Percentiles rank a stretch among this genome's conserved stretches.
phyloP scores from a whole-genome alignment of 352 stramenopile genomes.

The Globisporangium okanoganense region DNA sequence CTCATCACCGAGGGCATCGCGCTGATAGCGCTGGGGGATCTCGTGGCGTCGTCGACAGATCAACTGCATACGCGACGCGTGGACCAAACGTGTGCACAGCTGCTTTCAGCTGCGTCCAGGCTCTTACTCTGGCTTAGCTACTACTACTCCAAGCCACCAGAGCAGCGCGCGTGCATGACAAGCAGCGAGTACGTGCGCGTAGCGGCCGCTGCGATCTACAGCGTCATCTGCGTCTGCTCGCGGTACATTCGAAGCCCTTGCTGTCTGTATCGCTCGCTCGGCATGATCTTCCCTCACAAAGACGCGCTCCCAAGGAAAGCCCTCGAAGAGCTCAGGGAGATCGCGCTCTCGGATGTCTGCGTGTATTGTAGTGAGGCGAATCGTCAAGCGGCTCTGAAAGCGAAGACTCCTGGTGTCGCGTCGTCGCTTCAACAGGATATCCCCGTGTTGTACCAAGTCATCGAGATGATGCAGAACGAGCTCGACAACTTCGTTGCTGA shows the following conservation, averaged over 20 bases:
- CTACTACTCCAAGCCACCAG: conserved; percentile 43
- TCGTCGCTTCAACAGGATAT: conserved; percentile 67
- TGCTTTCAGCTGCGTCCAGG: conserved; percentile 46
- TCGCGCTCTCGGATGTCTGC: conserved; percentile 50
- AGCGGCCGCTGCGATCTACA: conserved; percentile 67
- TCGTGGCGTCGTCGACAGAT: conserved; percentile 48
- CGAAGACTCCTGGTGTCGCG: not conserved
- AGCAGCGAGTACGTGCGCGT: conserved; percentile 59
- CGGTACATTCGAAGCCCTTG: conserved; percentile 65
- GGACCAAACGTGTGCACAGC: conserved; percentile 61
- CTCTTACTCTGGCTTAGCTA: conserved; percentile 69
- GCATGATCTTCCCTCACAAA: conserved; percentile 74
- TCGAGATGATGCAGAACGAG: conserved; percentile 51
- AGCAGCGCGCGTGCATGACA: conserved; percentile 25
- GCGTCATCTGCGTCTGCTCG: conserved; percentile 59
- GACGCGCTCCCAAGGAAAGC: conserved; percentile 43
- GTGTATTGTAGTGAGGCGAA: conserved; percentile 28
- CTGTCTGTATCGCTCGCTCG: conserved; percentile 60
- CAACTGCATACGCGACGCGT: conserved; percentile 50
- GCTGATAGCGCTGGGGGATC: conserved; percentile 43
- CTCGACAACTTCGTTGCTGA: conserved; percentile 54
- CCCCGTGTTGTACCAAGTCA: conserved; percentile 48
- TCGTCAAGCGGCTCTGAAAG: conserved; percentile 6
- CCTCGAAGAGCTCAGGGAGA: conserved; percentile 50
- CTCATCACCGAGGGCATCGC: conserved; percentile 52